Percentiles rank a stretch among this genome's conserved stretches.
phyloP scores from a whole-genome alignment of 345 rosid genomes.

The Gossypium ekmanianum region DNA sequence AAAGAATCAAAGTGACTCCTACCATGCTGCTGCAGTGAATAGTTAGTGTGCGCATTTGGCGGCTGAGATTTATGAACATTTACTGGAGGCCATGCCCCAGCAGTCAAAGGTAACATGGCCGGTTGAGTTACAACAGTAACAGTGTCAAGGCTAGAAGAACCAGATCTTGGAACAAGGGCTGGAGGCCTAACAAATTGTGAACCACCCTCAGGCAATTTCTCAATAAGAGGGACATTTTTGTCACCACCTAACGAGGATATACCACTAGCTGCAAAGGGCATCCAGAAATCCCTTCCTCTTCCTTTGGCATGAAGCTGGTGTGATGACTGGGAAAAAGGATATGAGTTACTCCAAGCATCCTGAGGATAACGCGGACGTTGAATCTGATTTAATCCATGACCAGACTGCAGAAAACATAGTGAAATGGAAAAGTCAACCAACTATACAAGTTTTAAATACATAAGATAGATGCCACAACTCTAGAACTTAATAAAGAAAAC shows the following conservation, averaged over 20 bases:
- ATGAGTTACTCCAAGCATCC: slow-evolving; percentile 46
- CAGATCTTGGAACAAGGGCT: slow-evolving; percentile 32
- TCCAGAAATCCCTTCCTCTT: slow-evolving; percentile 45
- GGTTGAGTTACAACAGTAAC: slow-evolving; percentile 31
- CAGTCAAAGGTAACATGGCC: slow-evolving; percentile 26
- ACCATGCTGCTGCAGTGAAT: slow-evolving; percentile 38
- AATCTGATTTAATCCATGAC: slow-evolving; percentile 33
- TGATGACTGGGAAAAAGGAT: slow-evolving; percentile 40
- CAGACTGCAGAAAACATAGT: slow-evolving; percentile 41
- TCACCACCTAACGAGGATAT: slow-evolving; percentile 41
- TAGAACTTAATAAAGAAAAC: background rate
- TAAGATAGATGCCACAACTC: background rate
- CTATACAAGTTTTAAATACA: slow-evolving; percentile 5
- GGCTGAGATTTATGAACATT: slow-evolving; percentile 55
- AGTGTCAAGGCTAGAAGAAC: slow-evolving; percentile 44
- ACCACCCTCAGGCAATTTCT: slow-evolving; percentile 42
- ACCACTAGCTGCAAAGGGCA: slow-evolving; percentile 40
- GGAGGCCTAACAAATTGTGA: slow-evolving; percentile 39
- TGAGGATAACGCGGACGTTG: slow-evolving; percentile 33
- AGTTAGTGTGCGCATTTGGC: slow-evolving; percentile 38
- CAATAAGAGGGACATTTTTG: slow-evolving; percentile 34
- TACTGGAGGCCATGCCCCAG: slow-evolving; percentile 52
- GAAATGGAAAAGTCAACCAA: background rate
- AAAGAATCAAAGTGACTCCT: slow-evolving; percentile 41
- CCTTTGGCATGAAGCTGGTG: slow-evolving; percentile 35